phyloP scores from a whole-genome alignment of 228 moss, liverwort and hornwort genomes.

The Sphagnum fallax region DNA sequence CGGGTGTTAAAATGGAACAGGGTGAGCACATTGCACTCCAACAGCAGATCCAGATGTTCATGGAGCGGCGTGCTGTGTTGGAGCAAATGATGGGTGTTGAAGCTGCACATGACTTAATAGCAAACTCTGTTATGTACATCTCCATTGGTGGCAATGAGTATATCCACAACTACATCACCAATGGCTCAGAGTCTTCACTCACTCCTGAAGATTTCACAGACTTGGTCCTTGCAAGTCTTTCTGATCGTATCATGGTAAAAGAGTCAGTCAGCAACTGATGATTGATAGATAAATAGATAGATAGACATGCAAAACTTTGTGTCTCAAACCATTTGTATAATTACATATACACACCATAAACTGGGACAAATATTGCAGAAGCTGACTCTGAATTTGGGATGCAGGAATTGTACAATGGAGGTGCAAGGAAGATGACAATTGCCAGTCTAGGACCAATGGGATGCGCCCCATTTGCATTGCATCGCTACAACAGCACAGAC shows the following conservation, averaged over 20 bases:
- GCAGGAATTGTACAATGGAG: conserved; percentile 21
- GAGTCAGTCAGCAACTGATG: neutral
- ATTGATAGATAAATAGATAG: too few relatives aligned
- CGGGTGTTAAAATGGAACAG: conserved; percentile 2
- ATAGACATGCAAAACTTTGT: too few relatives aligned
- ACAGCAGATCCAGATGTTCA: conserved; percentile 15
- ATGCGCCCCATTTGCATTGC: conserved; percentile 24
- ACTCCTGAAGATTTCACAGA: conserved; percentile 8
- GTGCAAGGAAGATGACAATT: conserved; percentile 33
- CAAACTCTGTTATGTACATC: conserved; percentile 24
- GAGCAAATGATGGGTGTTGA: conserved; percentile 5
- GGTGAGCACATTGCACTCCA: conserved; percentile 15
- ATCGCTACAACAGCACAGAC: conserved; percentile 16
- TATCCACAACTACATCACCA: conserved; percentile 25
- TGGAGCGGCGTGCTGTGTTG: conserved; percentile 3
- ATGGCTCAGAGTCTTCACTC: conserved; percentile 6
- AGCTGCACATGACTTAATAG: conserved; percentile 11
- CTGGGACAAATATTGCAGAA: too few relatives aligned
- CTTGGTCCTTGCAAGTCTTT: conserved; percentile 11
- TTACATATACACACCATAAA: too few relatives aligned
- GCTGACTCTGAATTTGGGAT: neutral
- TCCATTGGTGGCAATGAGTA: conserved; percentile 33
- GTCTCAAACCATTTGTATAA: too few relatives aligned
- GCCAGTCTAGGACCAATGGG: conserved; percentile 23
- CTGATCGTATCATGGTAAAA: conserved; percentile 15